Evolutionary conservation across 2,329 filamentous ascomycete genomes (phyloP), one percentile per base, ranked within the genome.

Genomic region (Venturia oleaginea): DNA sequence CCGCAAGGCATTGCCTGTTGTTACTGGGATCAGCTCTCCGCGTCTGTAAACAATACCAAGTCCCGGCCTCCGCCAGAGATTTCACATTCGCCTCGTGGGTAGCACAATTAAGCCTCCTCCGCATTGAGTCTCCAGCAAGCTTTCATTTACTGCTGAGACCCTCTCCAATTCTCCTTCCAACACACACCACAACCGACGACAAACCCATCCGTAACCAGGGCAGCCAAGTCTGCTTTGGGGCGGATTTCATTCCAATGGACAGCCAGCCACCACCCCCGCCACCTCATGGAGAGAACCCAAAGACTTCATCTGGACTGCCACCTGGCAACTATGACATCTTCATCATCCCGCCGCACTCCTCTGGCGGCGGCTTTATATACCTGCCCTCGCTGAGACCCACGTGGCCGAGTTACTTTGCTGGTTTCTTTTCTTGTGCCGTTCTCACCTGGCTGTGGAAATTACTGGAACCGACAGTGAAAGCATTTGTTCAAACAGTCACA

Each of bases 271-370:
- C 46, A n/a, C 63, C 84, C 70, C 88, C 88, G 38, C 92, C 92
- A 73, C 91, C 91, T 68, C 92, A 96, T 78, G 91, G 92, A 76
- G 83, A 86, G 72, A 88, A 86, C 69, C 89, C 91, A 61, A 87
- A 87, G 74, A 84, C 84, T n/a, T 82, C 85, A 62, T 79, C 80
- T 32, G 88, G 89, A 65, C 80, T 97, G 59, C 93, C 93, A 2
- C 83, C 89, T 1, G 92, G 93, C 64, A 95, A 94, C 74, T 97
- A 96, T 77, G 93, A 97, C 79, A 96, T 97, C 73, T 97, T 97
- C 79, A 89, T 97, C 74, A 92, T 97, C 71, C 93, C 93, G 8
- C 91, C 92, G 59, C 92, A 96, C 75, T 93, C 92, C 13, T 84
- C 92, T 7, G 93, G 93, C 63, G 86, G 87, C 0, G 93, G 93